Evolutionary conservation across 345 rosid species (phyloP).

Genomic region (Dipteronia dyeriana): DNA sequence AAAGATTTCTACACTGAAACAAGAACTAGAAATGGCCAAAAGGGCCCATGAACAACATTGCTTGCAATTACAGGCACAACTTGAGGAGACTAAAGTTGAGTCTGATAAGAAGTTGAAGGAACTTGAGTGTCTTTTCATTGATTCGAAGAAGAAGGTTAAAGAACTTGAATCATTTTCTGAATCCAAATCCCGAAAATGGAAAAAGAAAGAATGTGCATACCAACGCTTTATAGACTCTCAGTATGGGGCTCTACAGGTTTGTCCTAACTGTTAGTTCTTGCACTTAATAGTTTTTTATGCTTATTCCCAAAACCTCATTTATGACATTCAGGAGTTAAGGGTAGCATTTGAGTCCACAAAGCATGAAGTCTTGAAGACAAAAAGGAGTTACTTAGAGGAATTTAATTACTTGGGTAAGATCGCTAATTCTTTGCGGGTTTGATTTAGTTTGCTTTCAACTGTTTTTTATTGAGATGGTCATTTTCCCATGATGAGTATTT

Average conservation of each 20-base stretch:
- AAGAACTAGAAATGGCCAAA: slow-evolving; percentile 57
- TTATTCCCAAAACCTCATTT: slow-evolving; percentile 8
- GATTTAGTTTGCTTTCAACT: slow-evolving; percentile 15
- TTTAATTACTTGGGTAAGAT: slow-evolving; percentile 62
- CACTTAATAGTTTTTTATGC: slow-evolving; percentile 10
- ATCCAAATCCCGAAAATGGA: slow-evolving; percentile 70
- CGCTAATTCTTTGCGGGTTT: slow-evolving; percentile 17
- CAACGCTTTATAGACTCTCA: slow-evolving; percentile 58
- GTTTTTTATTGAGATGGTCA: slow-evolving; percentile 17
- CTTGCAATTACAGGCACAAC: slow-evolving; percentile 53
- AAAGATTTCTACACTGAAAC: slow-evolving; percentile 65
- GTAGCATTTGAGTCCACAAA: slow-evolving; percentile 59
- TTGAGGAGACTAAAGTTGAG: slow-evolving; percentile 49
- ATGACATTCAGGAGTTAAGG: slow-evolving; percentile 61
- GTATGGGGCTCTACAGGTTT: slow-evolving; percentile 66
- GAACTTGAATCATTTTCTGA: slow-evolving; percentile 75
- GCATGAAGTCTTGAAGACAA: slow-evolving; percentile 65
- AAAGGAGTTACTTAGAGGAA: slow-evolving; percentile 59
- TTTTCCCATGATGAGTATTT: slow-evolving; percentile 12
- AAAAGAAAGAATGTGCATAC: slow-evolving; percentile 59
- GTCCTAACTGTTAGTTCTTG: slow-evolving; percentile 22
- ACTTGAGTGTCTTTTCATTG: slow-evolving; percentile 47
- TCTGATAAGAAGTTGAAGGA: slow-evolving; percentile 66
- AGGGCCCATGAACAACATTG: slow-evolving; percentile 54
- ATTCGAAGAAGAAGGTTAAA: slow-evolving; percentile 63